These are phyloP conservation scores for Rhizomucor pusillus DNA, from an alignment of 371 early-diverging fungal genomes.

Conservation along the genomic window DNA sequence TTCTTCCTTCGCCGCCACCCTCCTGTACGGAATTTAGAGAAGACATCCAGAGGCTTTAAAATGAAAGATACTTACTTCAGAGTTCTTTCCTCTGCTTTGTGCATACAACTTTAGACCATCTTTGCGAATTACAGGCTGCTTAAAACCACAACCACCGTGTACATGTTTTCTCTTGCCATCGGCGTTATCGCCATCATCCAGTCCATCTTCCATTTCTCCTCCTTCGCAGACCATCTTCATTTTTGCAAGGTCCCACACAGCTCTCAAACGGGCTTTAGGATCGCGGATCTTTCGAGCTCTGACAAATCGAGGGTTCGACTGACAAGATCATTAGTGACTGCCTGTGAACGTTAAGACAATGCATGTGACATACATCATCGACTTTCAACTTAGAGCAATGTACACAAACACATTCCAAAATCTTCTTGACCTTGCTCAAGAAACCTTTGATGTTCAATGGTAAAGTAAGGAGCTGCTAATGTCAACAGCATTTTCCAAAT, in stretches of 20 bases:
- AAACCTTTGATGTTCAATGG: conserved; percentile 52
- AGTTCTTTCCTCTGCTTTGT: conserved; percentile 56
- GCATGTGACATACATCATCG: conserved; percentile 58
- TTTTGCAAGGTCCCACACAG: conserved; percentile 94
- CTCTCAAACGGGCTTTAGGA: conserved; percentile 76
- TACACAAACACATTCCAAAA: conserved; percentile 98
- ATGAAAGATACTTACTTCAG: conserved; percentile 49
- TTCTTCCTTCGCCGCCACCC: conserved; percentile 62
- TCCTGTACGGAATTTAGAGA: conserved; percentile 29
- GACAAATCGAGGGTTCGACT: conserved; percentile 73
- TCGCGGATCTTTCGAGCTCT: conserved; percentile 72
- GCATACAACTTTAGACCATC: conserved; percentile 89
- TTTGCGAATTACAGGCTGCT: conserved; percentile 91
- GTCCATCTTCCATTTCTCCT: conserved; percentile 59
- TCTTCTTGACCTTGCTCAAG: conserved; percentile 92
- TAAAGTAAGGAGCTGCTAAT: conserved; percentile 3
- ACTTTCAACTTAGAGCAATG: conserved; percentile 97
- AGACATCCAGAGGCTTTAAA: not conserved
- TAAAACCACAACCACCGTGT: conserved; percentile 94
- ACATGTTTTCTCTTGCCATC: conserved; percentile 52
- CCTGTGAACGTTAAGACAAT: conserved; percentile 4
- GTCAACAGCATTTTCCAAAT: not conserved
- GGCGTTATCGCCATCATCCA: conserved; percentile 46
- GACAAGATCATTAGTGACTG: not conserved
- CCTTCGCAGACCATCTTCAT: conserved; percentile 86